These are phyloP conservation scores for Ogataea degrootiae DNA, from an alignment of 805 yeast genomes.

Conservation along the genomic window DNA sequence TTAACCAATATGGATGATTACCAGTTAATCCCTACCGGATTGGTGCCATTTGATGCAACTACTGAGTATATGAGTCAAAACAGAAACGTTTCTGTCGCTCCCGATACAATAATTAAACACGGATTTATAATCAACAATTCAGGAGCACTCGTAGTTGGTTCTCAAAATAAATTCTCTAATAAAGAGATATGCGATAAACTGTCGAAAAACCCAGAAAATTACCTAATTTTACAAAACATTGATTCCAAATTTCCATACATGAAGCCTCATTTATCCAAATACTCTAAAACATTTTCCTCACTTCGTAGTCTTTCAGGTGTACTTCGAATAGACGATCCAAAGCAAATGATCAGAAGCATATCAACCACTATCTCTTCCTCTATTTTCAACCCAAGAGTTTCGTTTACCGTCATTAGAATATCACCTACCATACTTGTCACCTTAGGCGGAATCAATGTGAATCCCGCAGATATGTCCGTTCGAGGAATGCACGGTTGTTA, in stretches of 20 bases:
- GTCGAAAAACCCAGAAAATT: constrained; percentile 4
- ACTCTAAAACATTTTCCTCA: not conserved
- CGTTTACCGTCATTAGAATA: constrained; percentile 4
- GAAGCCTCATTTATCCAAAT: not conserved
- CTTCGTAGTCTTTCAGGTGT: not conserved
- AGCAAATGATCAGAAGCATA: not conserved
- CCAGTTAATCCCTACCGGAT: constrained; percentile 62
- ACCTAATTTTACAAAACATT: constrained; percentile 6
- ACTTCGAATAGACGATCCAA: not conserved
- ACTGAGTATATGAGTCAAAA: not conserved
- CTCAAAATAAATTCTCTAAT: not conserved
- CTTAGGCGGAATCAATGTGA: constrained; percentile 58
- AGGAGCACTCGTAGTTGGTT: too few species aligned
- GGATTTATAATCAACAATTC: constrained; percentile 5
- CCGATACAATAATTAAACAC: constrained; percentile 3
- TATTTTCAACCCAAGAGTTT: not conserved
- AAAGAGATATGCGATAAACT: constrained; percentile 8
- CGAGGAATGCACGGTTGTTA: constrained; percentile 36
- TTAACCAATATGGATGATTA: constrained; percentile 55
- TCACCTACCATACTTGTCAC: constrained; percentile 17
- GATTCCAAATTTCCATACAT: not conserved
- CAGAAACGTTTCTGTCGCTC: constrained; percentile 2
- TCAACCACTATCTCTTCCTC: not conserved
- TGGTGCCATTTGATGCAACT: constrained; percentile 38
- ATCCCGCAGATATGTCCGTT: constrained; percentile 27